Base-by-base conservation (phyloP, 2,329 filamentous ascomycete genomes). In the Talaromyces atroroseus region DNA sequence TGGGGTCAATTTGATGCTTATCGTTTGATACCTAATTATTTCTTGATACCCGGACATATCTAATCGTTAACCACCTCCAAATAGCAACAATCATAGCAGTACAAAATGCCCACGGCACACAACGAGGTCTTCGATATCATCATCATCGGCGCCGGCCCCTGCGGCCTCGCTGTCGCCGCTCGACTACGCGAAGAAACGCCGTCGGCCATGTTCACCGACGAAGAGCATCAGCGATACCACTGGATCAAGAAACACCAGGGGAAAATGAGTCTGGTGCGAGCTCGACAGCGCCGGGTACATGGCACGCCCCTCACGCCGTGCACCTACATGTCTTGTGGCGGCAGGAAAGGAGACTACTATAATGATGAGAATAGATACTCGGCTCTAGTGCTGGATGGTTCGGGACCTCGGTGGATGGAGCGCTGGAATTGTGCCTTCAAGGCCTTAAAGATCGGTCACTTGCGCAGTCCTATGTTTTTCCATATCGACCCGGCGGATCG, bases 381-480 rank as follows among this genome's bases (percentile, higher is more conserved):
- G 0, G 82, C 86, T 63, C 72, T 87, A 0, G 85, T 92, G 0
- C 74, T 94, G 0, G 89, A 92, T 64, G 81, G 81, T 1, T 81
- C 81, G 0, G 82, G 80, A 0, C 72, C 80, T 49, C 65, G 74
- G 46, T 92, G 88, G 88, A 83, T 92, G 77, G 72, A 79, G 10
- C 78, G 83, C 42, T 92, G 89, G 89, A 82, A 88, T 46, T 74
- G 78, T 14, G 78, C 87, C 3, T 92, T 92, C 71, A 75, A 78
- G 32, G 81, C 80, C 2, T 82, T 90, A 46, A 80, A 85, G 49
- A 92, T 92, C 48, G 78, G 80, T 1, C 83, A 91, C 63, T 74
- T 94, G 40, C 80, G 89, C 16, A 91, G 87, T 62, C 89, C 88
- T 0, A 88, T 92, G 86, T 88, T 92, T 65, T 92, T 90, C 74